These are phyloP conservation scores for Nothophoma quercina DNA, from an alignment of 2,329 filamentous ascomycete genomes.

Conservation along the genomic window DNA sequence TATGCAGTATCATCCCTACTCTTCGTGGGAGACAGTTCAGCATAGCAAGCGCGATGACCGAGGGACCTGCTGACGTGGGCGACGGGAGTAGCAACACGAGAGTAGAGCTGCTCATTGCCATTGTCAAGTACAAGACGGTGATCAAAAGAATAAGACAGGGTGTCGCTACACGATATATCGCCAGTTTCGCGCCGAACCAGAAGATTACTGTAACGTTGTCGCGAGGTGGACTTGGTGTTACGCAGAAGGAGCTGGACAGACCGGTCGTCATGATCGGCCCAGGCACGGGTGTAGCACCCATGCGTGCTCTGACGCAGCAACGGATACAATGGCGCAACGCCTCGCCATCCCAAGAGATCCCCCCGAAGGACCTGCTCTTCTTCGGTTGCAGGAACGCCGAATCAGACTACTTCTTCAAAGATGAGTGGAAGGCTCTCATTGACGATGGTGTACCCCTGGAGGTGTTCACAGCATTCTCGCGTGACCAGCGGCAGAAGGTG, in stretches of 20 bases:
- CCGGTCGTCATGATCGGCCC: constrained; percentile 82
- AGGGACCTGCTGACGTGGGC: not conserved
- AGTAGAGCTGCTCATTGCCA: constrained; percentile 80
- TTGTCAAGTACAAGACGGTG: constrained; percentile 90
- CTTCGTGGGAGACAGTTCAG: constrained; percentile 94
- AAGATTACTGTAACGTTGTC: constrained; percentile 66
- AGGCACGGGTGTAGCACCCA: constrained; percentile 86
- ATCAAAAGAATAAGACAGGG: constrained; percentile 85
- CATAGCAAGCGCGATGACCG: constrained; percentile 75
- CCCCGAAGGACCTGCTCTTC: constrained; percentile 65
- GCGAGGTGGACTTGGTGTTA: constrained; percentile 58
- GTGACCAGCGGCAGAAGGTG: constrained; percentile 67
- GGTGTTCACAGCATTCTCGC: constrained; percentile 72
- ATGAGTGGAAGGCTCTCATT: constrained; percentile 71
- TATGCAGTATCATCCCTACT: constrained; percentile 76
- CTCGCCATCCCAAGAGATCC: not conserved
- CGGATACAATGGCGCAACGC: constrained; percentile 57
- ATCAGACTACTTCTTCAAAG: constrained; percentile 81
- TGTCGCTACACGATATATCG: constrained; percentile 87
- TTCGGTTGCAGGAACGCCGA: constrained; percentile 81
- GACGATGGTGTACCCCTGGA: constrained; percentile 55
- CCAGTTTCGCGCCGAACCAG: constrained; percentile 66
- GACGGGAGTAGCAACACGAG: constrained; percentile 47
- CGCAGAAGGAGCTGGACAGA: constrained; percentile 51
- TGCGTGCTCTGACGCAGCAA: constrained; percentile 81